These are phyloP conservation scores for Talaromyces stipitatus DNA, from an alignment of 495 filamentous ascomycete species.

Conservation along the genomic window DNA sequence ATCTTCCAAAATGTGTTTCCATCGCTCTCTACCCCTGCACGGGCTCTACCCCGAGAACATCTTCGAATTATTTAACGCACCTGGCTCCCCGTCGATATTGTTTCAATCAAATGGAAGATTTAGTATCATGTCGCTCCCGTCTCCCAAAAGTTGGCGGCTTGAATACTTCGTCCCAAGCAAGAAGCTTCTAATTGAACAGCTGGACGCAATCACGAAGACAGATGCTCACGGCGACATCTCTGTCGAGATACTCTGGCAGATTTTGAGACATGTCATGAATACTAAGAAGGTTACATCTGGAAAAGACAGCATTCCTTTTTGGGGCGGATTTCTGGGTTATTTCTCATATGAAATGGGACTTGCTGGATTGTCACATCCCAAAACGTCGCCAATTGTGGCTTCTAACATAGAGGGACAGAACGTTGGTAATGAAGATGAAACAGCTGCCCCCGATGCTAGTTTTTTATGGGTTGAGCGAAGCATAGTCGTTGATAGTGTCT, in stretches of 20 bases:
- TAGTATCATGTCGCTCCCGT: slow-evolving; percentile 34
- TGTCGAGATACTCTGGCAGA: slow-evolving; percentile 34
- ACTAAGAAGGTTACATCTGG: slow-evolving; percentile 37
- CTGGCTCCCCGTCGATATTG: slow-evolving; percentile 29
- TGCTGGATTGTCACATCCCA: slow-evolving; percentile 31
- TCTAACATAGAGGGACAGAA: not conserved
- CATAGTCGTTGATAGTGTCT: slow-evolving; percentile 68
- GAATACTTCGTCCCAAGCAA: slow-evolving; percentile 26
- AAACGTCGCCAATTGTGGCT: slow-evolving; percentile 4
- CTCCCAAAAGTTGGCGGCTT: slow-evolving; percentile 33
- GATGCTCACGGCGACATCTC: slow-evolving; percentile 8
- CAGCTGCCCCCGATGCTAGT: slow-evolving; percentile 62
- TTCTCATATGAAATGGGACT: slow-evolving; percentile 86
- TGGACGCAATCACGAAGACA: slow-evolving; percentile 5
- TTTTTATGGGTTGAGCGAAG: slow-evolving; percentile 73
- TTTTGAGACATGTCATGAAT: slow-evolving; percentile 46
- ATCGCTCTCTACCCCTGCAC: slow-evolving; percentile 16
- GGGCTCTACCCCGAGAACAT: slow-evolving; percentile 24
- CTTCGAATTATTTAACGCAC: slow-evolving; percentile 28
- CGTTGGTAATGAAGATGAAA: slow-evolving; percentile 12
- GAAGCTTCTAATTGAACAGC: slow-evolving; percentile 17
- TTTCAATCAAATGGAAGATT: slow-evolving; percentile 37
- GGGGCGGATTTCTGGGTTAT: slow-evolving; percentile 86
- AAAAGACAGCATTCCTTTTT: slow-evolving; percentile 52
- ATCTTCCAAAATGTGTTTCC: slow-evolving; percentile 19